Evolutionary conservation across 139 green algal genomes (phyloP).

Genomic region (Chlamydomonas sp.): DNA sequence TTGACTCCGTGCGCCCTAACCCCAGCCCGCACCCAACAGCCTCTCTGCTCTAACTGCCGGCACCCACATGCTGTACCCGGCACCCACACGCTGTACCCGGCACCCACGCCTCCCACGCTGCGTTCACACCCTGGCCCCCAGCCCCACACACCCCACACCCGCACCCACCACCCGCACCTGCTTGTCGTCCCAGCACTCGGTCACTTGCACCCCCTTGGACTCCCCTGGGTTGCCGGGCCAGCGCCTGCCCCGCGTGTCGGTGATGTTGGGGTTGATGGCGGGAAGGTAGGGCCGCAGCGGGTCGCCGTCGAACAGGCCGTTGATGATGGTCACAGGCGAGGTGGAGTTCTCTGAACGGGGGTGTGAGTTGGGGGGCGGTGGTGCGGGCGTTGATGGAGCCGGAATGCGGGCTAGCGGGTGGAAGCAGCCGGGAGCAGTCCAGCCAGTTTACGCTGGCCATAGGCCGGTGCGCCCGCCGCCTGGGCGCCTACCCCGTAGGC

Average conservation of each 20-base stretch:
- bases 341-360: conserved; percentile 18
- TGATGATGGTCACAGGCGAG: conserved; percentile 13
- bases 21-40: too few species aligned
- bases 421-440: background rate
- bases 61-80: too few species aligned
- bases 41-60: too few species aligned
- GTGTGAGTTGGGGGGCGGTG: background rate
- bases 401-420: background rate
- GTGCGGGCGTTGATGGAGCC: background rate
- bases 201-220: conserved; percentile 13
- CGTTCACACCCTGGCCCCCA: background rate
- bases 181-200: conserved; percentile 40
- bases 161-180: background rate
- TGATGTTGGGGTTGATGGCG: conserved; percentile 45
- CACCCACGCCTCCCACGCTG: background rate
- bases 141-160: background rate
- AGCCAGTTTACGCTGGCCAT: too few species aligned
- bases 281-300: conserved; percentile 43
- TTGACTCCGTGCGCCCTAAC: too few species aligned
- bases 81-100: too few species aligned
- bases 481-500: too few species aligned
- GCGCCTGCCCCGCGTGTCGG: conserved; percentile 37
- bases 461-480: too few species aligned
- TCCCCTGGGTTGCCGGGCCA: conserved; percentile 59
- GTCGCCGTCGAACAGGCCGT: conserved; percentile 49